Conservation (phyloP, 2,329 filamentous ascomycete species). For the Fusarium verrucosum region DNA sequence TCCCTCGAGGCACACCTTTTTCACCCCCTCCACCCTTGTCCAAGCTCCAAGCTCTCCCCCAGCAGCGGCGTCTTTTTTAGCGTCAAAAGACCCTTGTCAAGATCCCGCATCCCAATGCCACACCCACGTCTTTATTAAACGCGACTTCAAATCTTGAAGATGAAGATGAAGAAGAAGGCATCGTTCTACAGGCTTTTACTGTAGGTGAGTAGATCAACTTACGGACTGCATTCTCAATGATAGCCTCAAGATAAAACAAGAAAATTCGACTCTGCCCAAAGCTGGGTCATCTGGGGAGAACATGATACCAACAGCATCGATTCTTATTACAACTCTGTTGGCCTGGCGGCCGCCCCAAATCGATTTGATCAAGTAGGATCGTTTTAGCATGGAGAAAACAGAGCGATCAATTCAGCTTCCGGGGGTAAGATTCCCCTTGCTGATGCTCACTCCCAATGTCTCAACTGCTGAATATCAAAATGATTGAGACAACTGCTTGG, state of each 20-base stretch:
- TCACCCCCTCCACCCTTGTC: slow-evolving; percentile 38
- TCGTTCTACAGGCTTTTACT: slow-evolving; percentile 19
- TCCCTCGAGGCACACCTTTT: slow-evolving; percentile 24
- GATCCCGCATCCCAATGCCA: slow-evolving; percentile 46
- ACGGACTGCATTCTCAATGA: background rate
- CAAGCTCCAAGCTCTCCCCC: slow-evolving; percentile 35
- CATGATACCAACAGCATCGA: background rate
- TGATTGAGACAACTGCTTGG: slow-evolving; percentile 30
- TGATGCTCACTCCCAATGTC: slow-evolving; percentile 33
- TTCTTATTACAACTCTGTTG: background rate
- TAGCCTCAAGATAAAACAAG: slow-evolving; percentile 2
- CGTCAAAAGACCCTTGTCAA: slow-evolving; percentile 43
- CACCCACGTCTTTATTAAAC: slow-evolving; percentile 45
- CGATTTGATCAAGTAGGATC: slow-evolving; percentile 12
- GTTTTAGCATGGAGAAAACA: slow-evolving; percentile 20
- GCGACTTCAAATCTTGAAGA: slow-evolving; percentile 40
- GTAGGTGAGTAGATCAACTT: background rate
- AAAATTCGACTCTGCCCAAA: background rate
- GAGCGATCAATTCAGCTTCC: slow-evolving; percentile 21
- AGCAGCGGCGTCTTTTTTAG: slow-evolving; percentile 44
- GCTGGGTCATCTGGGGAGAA: background rate
- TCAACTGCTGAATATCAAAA: slow-evolving; percentile 41
- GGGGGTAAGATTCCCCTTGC: slow-evolving; percentile 25
- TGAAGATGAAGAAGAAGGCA: slow-evolving; percentile 29
- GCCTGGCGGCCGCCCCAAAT: slow-evolving; percentile 13